phyloP scores from a whole-genome alignment of 306 rosid species.

The Boehmeria nivea region DNA sequence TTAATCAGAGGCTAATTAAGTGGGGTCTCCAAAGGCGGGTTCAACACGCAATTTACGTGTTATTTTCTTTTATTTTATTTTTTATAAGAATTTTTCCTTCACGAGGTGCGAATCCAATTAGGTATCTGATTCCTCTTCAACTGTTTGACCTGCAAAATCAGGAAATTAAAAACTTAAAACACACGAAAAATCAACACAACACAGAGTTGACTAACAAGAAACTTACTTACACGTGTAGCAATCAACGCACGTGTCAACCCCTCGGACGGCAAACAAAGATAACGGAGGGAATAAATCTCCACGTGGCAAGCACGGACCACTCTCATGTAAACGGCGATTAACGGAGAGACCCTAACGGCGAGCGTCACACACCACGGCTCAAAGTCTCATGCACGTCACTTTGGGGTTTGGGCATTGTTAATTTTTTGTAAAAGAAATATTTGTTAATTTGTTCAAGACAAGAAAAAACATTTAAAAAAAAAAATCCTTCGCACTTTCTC shows the following conservation, averaged over 20 bases:
- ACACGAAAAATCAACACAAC: background rate
- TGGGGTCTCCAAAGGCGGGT: no score
- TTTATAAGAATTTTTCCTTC: background rate
- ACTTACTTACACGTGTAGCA: slow-evolving; percentile 3
- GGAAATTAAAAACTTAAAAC: slow-evolving; percentile 3
- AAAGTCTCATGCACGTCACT: no score
- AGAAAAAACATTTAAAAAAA: no score
- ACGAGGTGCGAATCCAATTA: background rate
- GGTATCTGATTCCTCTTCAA: no score
- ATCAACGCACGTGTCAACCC: background rate
- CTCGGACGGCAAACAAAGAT: background rate
- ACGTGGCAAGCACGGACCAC: background rate
- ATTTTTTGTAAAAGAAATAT: no score
- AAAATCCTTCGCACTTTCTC: no score
- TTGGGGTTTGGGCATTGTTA: no score
- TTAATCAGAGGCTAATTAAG: background rate
- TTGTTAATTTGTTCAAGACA: no score
- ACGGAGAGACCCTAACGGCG: slow-evolving; percentile 14
- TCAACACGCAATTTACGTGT: background rate
- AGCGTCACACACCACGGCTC: no score
- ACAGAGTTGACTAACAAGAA: slow-evolving; percentile 4
- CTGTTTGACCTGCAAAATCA: slow-evolving; percentile 38
- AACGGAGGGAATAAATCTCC: background rate
- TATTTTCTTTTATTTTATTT: no score
- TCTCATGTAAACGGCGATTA: no score